Percentiles rank a stretch among this genome's conserved stretches.
phyloP scores from a whole-genome alignment of 768 basidiomycete genomes.

The Pleurotus citrinopileatus region DNA sequence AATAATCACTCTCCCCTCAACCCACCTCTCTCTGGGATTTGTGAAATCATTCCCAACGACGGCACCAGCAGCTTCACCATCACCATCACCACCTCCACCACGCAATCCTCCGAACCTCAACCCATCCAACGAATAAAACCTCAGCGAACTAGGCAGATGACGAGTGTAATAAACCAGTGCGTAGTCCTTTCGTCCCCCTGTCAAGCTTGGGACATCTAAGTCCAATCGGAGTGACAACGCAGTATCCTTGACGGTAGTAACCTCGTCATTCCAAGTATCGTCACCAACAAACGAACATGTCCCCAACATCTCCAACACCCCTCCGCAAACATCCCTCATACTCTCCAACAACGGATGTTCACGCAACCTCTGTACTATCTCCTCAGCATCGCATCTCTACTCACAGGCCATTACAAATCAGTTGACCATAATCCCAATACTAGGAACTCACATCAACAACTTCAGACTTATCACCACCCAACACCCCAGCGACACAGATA shows the following conservation, averaged over 20 bases:
- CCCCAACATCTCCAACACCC: constrained; percentile 32
- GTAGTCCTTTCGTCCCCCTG: constrained; percentile 23
- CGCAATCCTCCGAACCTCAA: constrained; percentile 23
- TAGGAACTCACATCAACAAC: too few relatives aligned
- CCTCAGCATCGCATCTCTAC: constrained; percentile 19
- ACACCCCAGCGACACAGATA: constrained; percentile 51
- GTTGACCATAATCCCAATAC: too few relatives aligned
- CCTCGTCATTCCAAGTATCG: too few relatives aligned
- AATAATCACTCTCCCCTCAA: constrained; percentile 24
- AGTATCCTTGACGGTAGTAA: too few relatives aligned
- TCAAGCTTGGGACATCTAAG: constrained; percentile 10
- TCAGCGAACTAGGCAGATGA: constrained; percentile 50
- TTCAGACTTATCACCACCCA: too few relatives aligned
- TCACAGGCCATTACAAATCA: too few relatives aligned
- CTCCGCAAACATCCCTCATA: constrained; percentile 23
- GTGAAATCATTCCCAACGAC: constrained; percentile 40
- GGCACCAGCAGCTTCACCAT: background rate
- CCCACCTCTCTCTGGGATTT: constrained; percentile 13
- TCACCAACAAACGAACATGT: constrained; percentile 23
- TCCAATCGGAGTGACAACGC: too few relatives aligned
- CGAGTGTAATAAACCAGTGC: constrained; percentile 46
- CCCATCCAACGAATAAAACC: constrained; percentile 59
- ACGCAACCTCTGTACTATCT: constrained; percentile 15
- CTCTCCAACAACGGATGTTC: constrained; percentile 24
- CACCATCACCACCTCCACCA: background rate